Conservation (phyloP, 116 monocot species). For the Posidonia oceanica region DNA sequence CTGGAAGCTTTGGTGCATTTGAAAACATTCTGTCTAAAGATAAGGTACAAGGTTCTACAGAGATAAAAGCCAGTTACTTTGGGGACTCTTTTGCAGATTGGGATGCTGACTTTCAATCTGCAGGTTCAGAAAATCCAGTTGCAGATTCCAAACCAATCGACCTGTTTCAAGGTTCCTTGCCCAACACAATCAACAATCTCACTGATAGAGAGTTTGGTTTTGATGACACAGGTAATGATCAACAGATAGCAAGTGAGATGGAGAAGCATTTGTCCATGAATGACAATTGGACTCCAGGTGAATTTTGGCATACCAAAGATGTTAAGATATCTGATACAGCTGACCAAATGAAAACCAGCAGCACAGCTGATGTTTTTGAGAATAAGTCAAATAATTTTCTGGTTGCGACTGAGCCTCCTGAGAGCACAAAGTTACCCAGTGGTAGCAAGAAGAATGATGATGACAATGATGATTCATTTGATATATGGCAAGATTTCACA, state of each 20-base stretch:
- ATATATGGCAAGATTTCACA: constrained; percentile 40
- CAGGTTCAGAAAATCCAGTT: constrained; percentile 13
- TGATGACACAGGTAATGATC: background rate
- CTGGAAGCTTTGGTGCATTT: constrained; percentile 18
- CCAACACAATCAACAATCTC: background rate
- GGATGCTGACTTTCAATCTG: constrained; percentile 69
- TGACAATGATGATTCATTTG: constrained; percentile 23
- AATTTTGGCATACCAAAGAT: constrained; percentile 20
- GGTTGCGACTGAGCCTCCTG: background rate
- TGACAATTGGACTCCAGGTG: constrained; percentile 21
- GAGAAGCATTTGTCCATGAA: constrained; percentile 11
- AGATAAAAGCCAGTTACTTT: constrained; percentile 11
- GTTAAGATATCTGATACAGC: background rate
- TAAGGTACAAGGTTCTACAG: constrained; percentile 12
- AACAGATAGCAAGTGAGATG: constrained; percentile 7
- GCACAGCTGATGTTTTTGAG: constrained; percentile 13
- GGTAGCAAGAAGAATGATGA: constrained; percentile 1
- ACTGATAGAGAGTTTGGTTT: background rate
- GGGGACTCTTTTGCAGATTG: constrained; percentile 44
- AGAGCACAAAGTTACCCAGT: background rate
- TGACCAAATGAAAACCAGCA: constrained; percentile 7
- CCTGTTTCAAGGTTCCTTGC: constrained; percentile 12
- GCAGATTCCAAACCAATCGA: constrained; percentile 15
- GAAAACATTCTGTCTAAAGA: constrained; percentile 26
- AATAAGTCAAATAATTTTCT: background rate